phyloP scores from a whole-genome alignment of 352 stramenopile species.

The Bremia lactucae region DNA sequence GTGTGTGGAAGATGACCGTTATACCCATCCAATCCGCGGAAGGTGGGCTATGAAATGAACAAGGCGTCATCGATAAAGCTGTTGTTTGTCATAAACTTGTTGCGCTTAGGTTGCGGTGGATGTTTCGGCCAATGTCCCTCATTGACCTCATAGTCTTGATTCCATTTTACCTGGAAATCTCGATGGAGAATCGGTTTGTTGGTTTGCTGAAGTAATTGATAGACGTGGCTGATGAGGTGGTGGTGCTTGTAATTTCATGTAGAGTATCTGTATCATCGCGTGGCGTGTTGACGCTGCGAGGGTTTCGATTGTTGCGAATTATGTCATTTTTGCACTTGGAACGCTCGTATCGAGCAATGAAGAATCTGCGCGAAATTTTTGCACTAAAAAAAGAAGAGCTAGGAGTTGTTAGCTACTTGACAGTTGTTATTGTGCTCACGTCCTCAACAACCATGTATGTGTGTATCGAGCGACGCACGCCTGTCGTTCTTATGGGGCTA shows the following conservation, averaged over 20 bases:
- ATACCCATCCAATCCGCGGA: slow-evolving; percentile 22
- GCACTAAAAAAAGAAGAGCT: slow-evolving; percentile 51
- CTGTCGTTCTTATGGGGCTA: not conserved
- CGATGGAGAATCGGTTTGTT: slow-evolving; percentile 33
- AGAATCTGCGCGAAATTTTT: slow-evolving; percentile 44
- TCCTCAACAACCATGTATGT: slow-evolving; percentile 75
- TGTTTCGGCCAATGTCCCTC: slow-evolving; percentile 39
- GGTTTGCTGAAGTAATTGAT: slow-evolving; percentile 2
- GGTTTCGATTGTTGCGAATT: slow-evolving; percentile 44
- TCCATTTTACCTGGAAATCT: slow-evolving; percentile 53
- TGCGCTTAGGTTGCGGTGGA: slow-evolving; percentile 37
- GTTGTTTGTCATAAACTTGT: not conserved
- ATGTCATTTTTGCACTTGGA: slow-evolving; percentile 50
- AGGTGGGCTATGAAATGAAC: slow-evolving; percentile 13
- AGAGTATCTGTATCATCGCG: slow-evolving; percentile 29
- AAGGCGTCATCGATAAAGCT: not conserved
- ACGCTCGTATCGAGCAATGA: slow-evolving; percentile 51
- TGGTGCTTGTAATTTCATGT: not conserved
- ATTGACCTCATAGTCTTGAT: slow-evolving; percentile 45
- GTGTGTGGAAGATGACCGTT: slow-evolving; percentile 48
- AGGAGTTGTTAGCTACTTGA: slow-evolving; percentile 48
- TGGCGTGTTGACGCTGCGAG: slow-evolving; percentile 37
- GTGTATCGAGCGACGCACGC: not conserved
- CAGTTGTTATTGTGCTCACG: slow-evolving; percentile 38
- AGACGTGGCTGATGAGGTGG: not conserved